Evolutionary conservation across 495 filamentous ascomycete species (phyloP).

Genomic region (Neurospora sp.): DNA sequence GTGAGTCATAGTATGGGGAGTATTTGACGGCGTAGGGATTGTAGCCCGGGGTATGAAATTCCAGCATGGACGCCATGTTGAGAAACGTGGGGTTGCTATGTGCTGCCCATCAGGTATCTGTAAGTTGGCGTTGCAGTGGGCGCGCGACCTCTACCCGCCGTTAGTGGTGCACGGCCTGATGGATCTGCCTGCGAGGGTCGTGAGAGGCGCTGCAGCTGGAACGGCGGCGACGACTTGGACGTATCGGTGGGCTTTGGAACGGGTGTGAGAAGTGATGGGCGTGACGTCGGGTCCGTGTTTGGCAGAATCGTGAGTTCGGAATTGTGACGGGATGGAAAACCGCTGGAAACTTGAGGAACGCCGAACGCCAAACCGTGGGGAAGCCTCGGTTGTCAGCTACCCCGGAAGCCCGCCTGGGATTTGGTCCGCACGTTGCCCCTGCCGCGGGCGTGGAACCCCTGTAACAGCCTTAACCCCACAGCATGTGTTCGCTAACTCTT

Average conservation of each 20-base stretch:
- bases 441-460: not conserved
- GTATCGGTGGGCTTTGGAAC: not conserved
- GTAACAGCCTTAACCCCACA: not conserved
- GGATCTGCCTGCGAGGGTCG: not conserved
- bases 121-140: not conserved
- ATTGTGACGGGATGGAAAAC: not conserved
- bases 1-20: slow-evolving; percentile 93
- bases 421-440: not conserved
- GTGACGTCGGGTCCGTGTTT: not conserved
- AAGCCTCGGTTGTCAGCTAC: slow-evolving; percentile 1
- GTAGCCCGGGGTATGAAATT: slow-evolving; percentile 85
- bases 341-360: not conserved
- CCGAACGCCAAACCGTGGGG: not conserved
- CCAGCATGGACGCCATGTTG: slow-evolving; percentile 60
- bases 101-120: slow-evolving; percentile 1
- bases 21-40: slow-evolving; percentile 95
- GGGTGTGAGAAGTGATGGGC: not conserved
- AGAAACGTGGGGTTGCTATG: not conserved
- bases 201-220: not conserved
- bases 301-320: not conserved
- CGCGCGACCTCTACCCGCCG: not conserved
- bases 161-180: not conserved
- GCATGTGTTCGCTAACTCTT: not conserved
- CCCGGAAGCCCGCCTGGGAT: not conserved
- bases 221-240: not conserved